These are phyloP conservation scores for Colletotrichum falcatum DNA, from an alignment of 2,329 filamentous ascomycete species.

Conservation along the genomic window DNA sequence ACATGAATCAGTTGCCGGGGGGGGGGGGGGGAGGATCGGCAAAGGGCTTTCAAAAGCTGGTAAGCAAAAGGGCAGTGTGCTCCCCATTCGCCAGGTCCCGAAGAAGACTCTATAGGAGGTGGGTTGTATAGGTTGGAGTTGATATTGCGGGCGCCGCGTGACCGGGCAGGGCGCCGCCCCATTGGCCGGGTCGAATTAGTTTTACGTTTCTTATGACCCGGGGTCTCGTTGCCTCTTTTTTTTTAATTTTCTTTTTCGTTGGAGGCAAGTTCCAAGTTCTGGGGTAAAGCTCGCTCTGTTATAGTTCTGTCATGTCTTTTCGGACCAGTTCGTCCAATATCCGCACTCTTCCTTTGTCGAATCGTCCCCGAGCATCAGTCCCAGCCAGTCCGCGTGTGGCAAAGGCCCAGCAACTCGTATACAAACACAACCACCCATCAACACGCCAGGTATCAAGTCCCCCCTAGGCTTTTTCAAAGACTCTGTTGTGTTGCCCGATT, in stretches of 20 bases:
- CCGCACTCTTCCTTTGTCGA: too few species aligned
- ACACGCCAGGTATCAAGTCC: too few species aligned
- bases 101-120: too few species aligned
- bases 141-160: neutral
- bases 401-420: neutral
- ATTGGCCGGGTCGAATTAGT: neutral
- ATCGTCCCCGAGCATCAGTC: too few species aligned
- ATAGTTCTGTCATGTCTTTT: neutral
- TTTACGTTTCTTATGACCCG: too few species aligned
- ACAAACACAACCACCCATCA: neutral
- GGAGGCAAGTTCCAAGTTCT: too few species aligned
- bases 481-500: neutral
- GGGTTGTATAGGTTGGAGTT: too few species aligned
- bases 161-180: too few species aligned
- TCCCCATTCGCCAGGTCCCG: too few species aligned
- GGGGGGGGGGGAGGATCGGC: neutral
- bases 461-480: too few species aligned
- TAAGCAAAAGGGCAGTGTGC: neutral
- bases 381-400: neutral
- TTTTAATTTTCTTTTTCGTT: too few species aligned
- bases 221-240: too few species aligned
- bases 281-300: neutral
- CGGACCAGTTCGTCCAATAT: neutral
- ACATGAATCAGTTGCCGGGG: constrained; percentile 1
- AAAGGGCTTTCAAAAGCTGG: neutral